Conservation (phyloP, 345 rosid species). For the Carallia pectinifolia region DNA sequence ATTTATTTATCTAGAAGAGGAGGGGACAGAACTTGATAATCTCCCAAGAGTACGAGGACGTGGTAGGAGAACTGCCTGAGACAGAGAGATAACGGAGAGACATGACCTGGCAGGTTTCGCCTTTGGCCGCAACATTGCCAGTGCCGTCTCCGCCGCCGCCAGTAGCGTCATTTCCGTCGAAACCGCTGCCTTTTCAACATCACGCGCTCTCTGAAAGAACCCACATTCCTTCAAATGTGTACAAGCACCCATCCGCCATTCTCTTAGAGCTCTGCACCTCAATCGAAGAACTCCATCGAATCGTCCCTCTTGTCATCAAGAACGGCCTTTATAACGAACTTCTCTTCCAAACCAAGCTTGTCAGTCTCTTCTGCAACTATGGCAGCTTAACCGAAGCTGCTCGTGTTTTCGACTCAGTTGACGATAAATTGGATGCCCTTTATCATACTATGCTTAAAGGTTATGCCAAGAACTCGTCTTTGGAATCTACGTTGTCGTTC, state of each 20-base stretch:
- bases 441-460: slow-evolving; percentile 88
- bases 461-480: slow-evolving; percentile 48
- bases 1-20: too few species aligned
- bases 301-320: slow-evolving; percentile 65
- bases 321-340: slow-evolving; percentile 54
- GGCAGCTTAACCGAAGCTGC: slow-evolving; percentile 62
- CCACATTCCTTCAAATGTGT: slow-evolving; percentile 61
- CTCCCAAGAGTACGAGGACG: too few species aligned
- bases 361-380: slow-evolving; percentile 71
- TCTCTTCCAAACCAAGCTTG: slow-evolving; percentile 74
- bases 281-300: slow-evolving; percentile 50
- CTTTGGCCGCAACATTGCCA: slow-evolving; percentile 13
- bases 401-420: slow-evolving; percentile 65
- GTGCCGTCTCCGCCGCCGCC: slow-evolving; percentile 13
- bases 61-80: not conserved
- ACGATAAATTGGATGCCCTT: slow-evolving; percentile 55
- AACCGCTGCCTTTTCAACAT: not conserved
- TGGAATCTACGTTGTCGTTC: slow-evolving; percentile 46
- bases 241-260: slow-evolving; percentile 74
- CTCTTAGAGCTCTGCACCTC: slow-evolving; percentile 70
- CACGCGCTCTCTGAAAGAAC: slow-evolving; percentile 51
- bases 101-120: slow-evolving; percentile 34
- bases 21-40: too few species aligned
- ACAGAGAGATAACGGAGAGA: slow-evolving; percentile 2
- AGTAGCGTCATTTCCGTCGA: not conserved